Evolutionary conservation across 2,329 filamentous ascomycete genomes (phyloP).

Genomic region (Capronia americana): DNA sequence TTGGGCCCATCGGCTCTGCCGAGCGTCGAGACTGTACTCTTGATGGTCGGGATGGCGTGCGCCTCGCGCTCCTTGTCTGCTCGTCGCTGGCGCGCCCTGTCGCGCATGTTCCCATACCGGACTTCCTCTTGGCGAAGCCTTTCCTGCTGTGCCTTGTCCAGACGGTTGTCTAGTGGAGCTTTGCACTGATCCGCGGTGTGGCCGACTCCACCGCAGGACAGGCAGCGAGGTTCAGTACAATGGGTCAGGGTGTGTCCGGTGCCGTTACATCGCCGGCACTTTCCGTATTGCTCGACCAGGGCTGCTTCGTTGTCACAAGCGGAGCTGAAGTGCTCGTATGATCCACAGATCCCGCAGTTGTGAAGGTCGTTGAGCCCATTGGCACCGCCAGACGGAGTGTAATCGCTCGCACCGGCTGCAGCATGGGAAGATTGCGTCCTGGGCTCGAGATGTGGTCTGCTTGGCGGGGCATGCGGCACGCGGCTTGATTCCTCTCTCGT

Average conservation of each 20-base stretch:
- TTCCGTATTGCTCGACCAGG: constrained; percentile 46
- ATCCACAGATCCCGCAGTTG: constrained; percentile 55
- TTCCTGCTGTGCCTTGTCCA: constrained; percentile 48
- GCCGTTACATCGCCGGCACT: constrained; percentile 52
- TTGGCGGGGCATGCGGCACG: background rate
- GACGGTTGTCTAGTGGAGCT: constrained; percentile 39
- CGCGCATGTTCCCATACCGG: constrained; percentile 44
- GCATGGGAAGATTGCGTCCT: background rate
- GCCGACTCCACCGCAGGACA: constrained; percentile 53
- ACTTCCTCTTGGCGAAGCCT: constrained; percentile 49
- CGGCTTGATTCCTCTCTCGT: constrained; percentile 4
- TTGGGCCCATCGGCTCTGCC: constrained; percentile 26
- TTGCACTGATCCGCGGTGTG: constrained; percentile 48
- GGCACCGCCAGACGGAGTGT: constrained; percentile 52
- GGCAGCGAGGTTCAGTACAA: constrained; percentile 52
- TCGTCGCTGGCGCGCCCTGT: constrained; percentile 47
- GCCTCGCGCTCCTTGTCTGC: constrained; percentile 51
- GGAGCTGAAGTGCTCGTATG: constrained; percentile 51
- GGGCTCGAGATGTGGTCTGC: background rate
- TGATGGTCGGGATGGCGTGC: constrained; percentile 51
- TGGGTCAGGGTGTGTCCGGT: constrained; percentile 47
- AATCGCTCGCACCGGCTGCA: constrained; percentile 20
- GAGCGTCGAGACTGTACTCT: constrained; percentile 31
- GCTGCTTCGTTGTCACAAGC: constrained; percentile 55
- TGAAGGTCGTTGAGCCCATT: constrained; percentile 52